phyloP scores from a whole-genome alignment of 257 asterid genomes.

The Fraxinus americana region DNA sequence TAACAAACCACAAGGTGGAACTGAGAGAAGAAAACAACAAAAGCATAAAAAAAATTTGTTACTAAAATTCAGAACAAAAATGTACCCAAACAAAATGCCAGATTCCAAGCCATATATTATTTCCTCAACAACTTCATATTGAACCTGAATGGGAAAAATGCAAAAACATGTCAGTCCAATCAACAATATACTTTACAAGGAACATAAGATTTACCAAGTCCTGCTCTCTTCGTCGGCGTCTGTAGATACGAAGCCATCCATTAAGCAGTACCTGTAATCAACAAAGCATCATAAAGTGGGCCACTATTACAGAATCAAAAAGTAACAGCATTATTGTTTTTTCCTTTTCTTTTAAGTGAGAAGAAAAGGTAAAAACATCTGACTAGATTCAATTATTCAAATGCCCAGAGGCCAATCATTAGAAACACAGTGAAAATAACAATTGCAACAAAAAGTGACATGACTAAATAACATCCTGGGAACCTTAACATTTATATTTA shows the following conservation, averaged over 20 bases:
- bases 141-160: constrained; percentile 67
- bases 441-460: background rate
- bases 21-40: background rate
- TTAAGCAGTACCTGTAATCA: constrained; percentile 73
- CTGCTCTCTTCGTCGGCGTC: constrained; percentile 91
- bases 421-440: too few species aligned
- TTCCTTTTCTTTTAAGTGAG: background rate
- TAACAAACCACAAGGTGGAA: background rate
- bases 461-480: background rate
- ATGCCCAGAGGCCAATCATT: background rate
- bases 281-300: constrained; percentile 17
- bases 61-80: constrained; percentile 17
- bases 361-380: background rate
- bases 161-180: constrained; percentile 8
- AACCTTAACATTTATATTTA: background rate
- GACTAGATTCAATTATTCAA: background rate
- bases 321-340: background rate
- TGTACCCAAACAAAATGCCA: constrained; percentile 94
- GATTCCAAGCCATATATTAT: constrained; percentile 91
- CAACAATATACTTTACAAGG: constrained; percentile 12
- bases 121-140: constrained; percentile 95
- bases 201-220: constrained; percentile 65
- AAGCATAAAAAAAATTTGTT: background rate
- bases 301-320: background rate
- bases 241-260: constrained; percentile 91